Evolutionary conservation across 1,139 yeast species (phyloP).

Genomic region (Candida dubliniensis): DNA sequence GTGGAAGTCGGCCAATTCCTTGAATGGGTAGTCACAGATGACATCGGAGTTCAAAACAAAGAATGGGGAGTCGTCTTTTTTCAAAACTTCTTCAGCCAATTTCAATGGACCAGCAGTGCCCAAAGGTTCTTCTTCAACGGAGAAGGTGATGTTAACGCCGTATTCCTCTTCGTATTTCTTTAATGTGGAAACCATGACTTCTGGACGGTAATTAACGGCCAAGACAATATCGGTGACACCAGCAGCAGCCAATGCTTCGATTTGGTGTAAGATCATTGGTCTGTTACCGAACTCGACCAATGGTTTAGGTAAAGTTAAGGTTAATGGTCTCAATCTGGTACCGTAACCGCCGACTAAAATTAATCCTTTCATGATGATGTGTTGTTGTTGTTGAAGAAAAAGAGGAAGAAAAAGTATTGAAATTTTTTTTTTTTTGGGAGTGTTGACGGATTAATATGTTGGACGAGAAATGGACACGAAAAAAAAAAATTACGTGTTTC

Average conservation of each 20-base stretch:
- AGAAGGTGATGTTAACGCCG: slow-evolving; percentile 93
- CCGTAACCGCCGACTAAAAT: slow-evolving; percentile 99
- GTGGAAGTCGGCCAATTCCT: slow-evolving; percentile 91
- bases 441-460: too few species aligned
- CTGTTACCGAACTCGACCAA: slow-evolving; percentile 98
- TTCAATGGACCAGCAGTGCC: slow-evolving; percentile 99
- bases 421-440: too few species aligned
- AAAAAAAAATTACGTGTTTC: too few species aligned
- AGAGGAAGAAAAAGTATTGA: too few species aligned
- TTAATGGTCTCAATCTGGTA: slow-evolving; percentile 98
- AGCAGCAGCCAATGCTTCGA: slow-evolving; percentile 96
- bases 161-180: slow-evolving; percentile 92
- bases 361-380: slow-evolving; percentile 90
- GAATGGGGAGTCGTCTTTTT: slow-evolving; percentile 94
- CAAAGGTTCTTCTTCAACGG: slow-evolving; percentile 98
- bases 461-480: too few species aligned
- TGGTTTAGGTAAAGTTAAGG: slow-evolving; percentile 96
- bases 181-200: slow-evolving; percentile 95
- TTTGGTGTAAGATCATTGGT: slow-evolving; percentile 96
- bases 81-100: slow-evolving; percentile 90
- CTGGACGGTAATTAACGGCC: slow-evolving; percentile 99
- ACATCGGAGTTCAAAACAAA: slow-evolving; percentile 98
- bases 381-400: too few species aligned
- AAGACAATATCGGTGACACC: slow-evolving; percentile 98
- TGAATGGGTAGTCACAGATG: slow-evolving; percentile 97